These are phyloP conservation scores for Trapa bicornis DNA, from an alignment of 345 rosid genomes.

Conservation along the genomic window DNA sequence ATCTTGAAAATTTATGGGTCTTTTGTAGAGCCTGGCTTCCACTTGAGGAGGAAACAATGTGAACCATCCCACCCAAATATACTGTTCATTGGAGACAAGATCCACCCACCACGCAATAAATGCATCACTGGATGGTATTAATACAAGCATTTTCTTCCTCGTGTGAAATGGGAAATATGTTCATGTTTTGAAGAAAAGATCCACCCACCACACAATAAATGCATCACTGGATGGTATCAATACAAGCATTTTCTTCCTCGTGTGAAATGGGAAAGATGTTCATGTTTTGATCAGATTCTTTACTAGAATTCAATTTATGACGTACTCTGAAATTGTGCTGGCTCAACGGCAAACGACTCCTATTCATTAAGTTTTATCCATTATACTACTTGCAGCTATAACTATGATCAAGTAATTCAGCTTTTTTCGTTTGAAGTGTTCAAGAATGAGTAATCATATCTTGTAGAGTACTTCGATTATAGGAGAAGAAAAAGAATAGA, in stretches of 20 bases:
- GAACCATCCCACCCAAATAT: background rate
- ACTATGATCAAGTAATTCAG: background rate
- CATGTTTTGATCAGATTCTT: background rate
- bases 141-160: background rate
- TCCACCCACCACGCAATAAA: background rate
- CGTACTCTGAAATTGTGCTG: background rate
- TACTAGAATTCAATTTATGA: background rate
- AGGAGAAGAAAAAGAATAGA: background rate
- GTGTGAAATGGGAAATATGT: background rate
- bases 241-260: background rate
- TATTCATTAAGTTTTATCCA: background rate
- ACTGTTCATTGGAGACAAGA: background rate
- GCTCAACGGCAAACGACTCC: background rate
- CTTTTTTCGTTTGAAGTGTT: background rate
- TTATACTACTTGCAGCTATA: background rate
- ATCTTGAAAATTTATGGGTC: no score
- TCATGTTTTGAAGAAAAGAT: background rate
- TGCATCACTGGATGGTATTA: background rate
- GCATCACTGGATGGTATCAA: background rate
- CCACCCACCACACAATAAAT: background rate
- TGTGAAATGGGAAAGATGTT: background rate
- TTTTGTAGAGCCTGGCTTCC: background rate
- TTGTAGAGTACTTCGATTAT: background rate
- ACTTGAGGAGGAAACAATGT: background rate
- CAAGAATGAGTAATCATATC: no score